Base-by-base conservation (phyloP, 2,329 filamentous ascomycete species). In the Aspergillus sp. region DNA sequence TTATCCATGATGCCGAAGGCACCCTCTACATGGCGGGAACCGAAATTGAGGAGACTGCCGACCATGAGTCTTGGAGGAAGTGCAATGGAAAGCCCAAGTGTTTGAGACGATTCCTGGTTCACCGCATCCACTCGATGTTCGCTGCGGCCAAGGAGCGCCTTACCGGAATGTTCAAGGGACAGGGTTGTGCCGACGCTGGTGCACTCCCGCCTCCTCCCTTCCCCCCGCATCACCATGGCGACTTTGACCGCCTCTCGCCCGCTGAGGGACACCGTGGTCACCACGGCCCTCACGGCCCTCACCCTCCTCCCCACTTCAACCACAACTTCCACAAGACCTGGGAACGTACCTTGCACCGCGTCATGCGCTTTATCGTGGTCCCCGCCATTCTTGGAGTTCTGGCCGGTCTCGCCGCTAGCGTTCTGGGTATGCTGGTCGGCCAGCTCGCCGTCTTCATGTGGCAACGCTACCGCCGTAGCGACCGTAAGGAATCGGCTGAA, bases 401-500 rank as follows among this genome's bases (percentile, higher is more conserved):
- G 24, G 77, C 77, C 26, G 78, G 77, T 56, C 64, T 81, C 53
- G 69, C 74, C 43, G 77, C 78, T 26, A 77, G 74, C 58, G 76
- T 74, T 9, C 62, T 81, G 43, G 78, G 78, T 47, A 78, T 80
- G 75, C 64, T 81, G n/a, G 69, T 80, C 44, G 78, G 78, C 30
- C 77, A 80, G 65, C 63, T 72, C 30, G 71, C 79, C 42, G 70
- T 78, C 30, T 78, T 76, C 65, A 48, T 80, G 45, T 80, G 78
- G 77, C 68, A 72, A 49, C 73, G 72, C 56, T 74, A 71, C 62
- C 74, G 71, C 48, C 71, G 72, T 20, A 67, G 66, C 48, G 59
- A 66, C 24, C 63, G 61, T 26, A 55, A 64, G 47, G 66, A 71
- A 43, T 63, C 66, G 36, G 62, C 68, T 55, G 74, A 76, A 57